These are phyloP conservation scores for Nothophoma quercina DNA, from an alignment of 2,329 filamentous ascomycete genomes.

Conservation along the genomic window DNA sequence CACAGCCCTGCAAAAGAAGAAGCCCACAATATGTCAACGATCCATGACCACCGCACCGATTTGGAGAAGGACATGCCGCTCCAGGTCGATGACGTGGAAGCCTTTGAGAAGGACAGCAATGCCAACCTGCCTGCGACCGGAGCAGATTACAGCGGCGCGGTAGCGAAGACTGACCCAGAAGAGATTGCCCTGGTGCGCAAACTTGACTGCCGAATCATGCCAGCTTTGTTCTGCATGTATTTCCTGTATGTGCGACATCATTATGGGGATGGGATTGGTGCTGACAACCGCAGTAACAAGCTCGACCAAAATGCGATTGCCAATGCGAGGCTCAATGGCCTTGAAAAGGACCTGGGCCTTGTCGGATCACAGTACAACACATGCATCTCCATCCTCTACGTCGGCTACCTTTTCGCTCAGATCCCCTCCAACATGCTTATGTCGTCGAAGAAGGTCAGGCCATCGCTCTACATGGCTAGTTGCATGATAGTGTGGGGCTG, in stretches of 20 bases:
- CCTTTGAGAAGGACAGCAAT: constrained; percentile 26
- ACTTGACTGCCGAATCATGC: constrained; percentile 36
- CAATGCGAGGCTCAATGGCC: constrained; percentile 66
- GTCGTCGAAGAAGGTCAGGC: constrained; percentile 39
- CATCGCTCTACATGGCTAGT: constrained; percentile 40
- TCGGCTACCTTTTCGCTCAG: constrained; percentile 37
- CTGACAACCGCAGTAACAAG: constrained; percentile 34
- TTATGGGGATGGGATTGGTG: too few relatives aligned
- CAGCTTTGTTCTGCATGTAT: constrained; percentile 48
- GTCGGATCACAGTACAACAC: constrained; percentile 37
- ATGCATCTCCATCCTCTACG: constrained; percentile 50
- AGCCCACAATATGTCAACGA: constrained; percentile 22
- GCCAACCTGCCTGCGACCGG: neutral
- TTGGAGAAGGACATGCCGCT: constrained; percentile 28
- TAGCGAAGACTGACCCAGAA: constrained; percentile 32
- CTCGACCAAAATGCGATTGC: constrained; percentile 70
- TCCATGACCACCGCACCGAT: constrained; percentile 8
- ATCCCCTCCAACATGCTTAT: constrained; percentile 56
- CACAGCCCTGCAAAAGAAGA: neutral
- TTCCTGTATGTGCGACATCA: constrained; percentile 34
- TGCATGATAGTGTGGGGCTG: constrained; percentile 47
- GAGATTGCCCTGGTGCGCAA: constrained; percentile 39
- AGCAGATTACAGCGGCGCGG: constrained; percentile 34
- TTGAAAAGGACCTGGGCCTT: constrained; percentile 60
- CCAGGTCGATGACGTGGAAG: constrained; percentile 28